These are phyloP conservation scores for Paramecium sexaurelia DNA, from an alignment of 73 alveolate genomes.

Conservation along the genomic window DNA sequence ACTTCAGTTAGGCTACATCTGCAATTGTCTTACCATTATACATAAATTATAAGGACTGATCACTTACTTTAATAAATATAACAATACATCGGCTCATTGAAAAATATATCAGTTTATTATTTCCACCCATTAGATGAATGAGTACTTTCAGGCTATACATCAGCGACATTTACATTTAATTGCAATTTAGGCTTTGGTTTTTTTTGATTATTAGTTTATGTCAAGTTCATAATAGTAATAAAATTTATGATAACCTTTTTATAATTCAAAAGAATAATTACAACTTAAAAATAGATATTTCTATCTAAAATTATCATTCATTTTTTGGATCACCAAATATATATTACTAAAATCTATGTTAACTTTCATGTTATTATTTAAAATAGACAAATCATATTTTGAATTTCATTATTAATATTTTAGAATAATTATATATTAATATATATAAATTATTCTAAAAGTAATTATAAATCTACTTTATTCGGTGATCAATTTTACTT, in stretches of 20 bases:
- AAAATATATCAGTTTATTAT: background rate
- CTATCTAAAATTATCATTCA: too few relatives aligned
- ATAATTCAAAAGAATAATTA: too few relatives aligned
- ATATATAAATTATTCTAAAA: too few relatives aligned
- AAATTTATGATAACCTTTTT: background rate
- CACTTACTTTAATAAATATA: background rate
- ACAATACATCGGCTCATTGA: background rate
- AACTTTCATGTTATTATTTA: too few relatives aligned
- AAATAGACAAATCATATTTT: too few relatives aligned
- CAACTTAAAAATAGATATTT: too few relatives aligned
- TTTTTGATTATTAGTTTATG: background rate
- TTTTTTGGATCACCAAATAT: too few relatives aligned
- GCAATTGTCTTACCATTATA: conserved; percentile 11
- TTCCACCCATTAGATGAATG: background rate
- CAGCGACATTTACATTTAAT: background rate
- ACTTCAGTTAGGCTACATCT: conserved; percentile 30
- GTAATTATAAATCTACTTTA: too few relatives aligned
- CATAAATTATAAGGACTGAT: background rate
- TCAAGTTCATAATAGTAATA: background rate
- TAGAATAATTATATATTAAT: too few relatives aligned
- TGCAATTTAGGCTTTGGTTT: conserved; percentile 33
- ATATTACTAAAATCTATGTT: too few relatives aligned
- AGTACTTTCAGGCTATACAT: conserved; percentile 41
- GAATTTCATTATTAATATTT: too few relatives aligned
- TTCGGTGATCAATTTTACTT: too few relatives aligned